Percentiles rank a stretch among this genome's conserved stretches.
phyloP scores from a whole-genome alignment of 2,329 filamentous ascomycete genomes.

The Talaromyces sp. region DNA sequence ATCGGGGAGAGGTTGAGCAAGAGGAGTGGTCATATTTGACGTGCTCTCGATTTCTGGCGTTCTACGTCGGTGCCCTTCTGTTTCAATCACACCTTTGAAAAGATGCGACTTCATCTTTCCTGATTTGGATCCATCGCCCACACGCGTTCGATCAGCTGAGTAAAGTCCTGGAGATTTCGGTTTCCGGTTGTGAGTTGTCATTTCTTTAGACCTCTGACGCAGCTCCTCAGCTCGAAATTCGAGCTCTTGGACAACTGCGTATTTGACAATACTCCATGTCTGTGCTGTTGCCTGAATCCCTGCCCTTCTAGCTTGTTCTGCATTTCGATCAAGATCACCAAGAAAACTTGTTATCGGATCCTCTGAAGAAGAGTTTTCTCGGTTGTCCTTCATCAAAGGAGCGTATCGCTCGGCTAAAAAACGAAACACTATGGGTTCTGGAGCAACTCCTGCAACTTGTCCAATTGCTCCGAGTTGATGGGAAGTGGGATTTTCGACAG shows the following conservation, averaged over 20 bases:
- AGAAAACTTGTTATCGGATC: conserved; percentile 28
- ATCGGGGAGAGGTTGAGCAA: conserved; percentile 45
- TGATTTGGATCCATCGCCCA: conserved; percentile 25
- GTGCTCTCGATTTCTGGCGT: conserved; percentile 41
- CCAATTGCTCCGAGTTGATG: conserved; percentile 47
- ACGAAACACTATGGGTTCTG: conserved; percentile 35
- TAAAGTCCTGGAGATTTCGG: conserved; percentile 25
- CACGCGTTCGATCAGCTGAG: conserved; percentile 19
- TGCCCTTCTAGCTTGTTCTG: conserved; percentile 46
- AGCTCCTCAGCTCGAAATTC: conserved; percentile 32
- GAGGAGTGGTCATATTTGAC: conserved; percentile 52
- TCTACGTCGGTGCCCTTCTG: conserved; percentile 24
- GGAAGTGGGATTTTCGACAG: conserved; percentile 33
- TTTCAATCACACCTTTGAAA: conserved; percentile 39
- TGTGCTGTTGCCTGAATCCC: conserved; percentile 49
- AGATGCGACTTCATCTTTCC: conserved; percentile 37
- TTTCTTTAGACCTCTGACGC: conserved; percentile 16
- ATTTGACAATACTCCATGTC: conserved; percentile 53
- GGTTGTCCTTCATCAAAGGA: conserved; percentile 26
- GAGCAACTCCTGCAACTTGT: conserved; percentile 41
- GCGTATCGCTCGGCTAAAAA: conserved; percentile 41
- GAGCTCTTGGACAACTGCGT: conserved; percentile 46
- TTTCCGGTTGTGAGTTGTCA: conserved; percentile 18
- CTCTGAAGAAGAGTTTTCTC: conserved; percentile 16
- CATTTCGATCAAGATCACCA: conserved; percentile 48